Evolutionary conservation across 1,284 basidiomycete genomes (phyloP).

Genomic region (Apiotrichum porosum): DNA sequence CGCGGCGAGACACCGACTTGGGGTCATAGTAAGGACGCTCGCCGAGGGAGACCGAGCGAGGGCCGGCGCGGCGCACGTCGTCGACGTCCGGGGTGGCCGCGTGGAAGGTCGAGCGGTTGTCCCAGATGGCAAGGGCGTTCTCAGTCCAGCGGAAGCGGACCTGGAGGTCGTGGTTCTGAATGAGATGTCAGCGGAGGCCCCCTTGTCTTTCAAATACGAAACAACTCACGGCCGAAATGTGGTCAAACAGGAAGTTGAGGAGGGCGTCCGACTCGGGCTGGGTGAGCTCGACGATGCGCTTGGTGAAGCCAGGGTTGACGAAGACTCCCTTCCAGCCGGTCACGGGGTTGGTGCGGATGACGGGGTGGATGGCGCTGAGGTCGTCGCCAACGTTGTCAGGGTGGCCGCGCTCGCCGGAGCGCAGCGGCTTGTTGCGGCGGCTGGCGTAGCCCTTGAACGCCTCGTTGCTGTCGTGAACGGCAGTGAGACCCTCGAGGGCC

Average conservation of each 20-base stretch:
- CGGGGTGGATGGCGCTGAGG: conserved; percentile 55
- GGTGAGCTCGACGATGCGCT: conserved; percentile 56
- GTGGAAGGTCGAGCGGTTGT: conserved; percentile 17
- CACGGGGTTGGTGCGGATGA: conserved; percentile 48
- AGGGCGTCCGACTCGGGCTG: conserved; percentile 55
- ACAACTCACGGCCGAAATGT: conserved; percentile 36
- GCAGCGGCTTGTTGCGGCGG: background rate
- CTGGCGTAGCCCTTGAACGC: conserved; percentile 51
- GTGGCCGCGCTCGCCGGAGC: conserved; percentile 41
- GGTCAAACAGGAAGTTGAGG: conserved; percentile 16
- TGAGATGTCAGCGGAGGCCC: too few relatives aligned
- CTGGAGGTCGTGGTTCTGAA: conserved; percentile 60
- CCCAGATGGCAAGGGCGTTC: conserved; percentile 42
- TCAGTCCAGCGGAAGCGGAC: conserved; percentile 52
- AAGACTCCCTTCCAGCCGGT: conserved; percentile 62
- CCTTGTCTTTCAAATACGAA: too few relatives aligned
- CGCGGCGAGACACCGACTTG: conserved; percentile 16
- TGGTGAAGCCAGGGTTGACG: conserved; percentile 60
- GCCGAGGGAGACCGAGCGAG: conserved; percentile 60
- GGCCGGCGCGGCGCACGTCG: conserved; percentile 51
- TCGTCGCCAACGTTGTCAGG: conserved; percentile 57
- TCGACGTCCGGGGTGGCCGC: conserved; percentile 52
- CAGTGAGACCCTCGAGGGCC: conserved; percentile 49
- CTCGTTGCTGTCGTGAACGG: conserved; percentile 56
- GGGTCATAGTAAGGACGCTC: conserved; percentile 58